phyloP scores from a whole-genome alignment of 75 land plant species.

The Ceratopteris richardii region DNA sequence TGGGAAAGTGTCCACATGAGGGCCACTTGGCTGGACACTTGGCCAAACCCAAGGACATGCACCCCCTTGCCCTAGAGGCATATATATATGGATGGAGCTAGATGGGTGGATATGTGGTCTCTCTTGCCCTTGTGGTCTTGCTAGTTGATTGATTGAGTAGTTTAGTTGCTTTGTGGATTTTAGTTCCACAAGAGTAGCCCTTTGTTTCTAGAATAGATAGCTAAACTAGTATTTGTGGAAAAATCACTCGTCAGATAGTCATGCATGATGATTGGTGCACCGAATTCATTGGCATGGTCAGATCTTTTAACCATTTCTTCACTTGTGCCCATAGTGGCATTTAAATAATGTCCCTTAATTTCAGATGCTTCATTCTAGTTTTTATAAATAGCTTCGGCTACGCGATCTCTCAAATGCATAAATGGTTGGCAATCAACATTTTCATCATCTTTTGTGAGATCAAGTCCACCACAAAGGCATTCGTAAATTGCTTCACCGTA shows the following conservation, averaged over 20 bases:
- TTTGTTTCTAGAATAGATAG: conserved; percentile 10
- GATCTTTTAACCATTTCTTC: conserved; percentile 22
- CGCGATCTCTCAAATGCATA: conserved; percentile 21
- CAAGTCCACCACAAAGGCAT: conserved; percentile 20
- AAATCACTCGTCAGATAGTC: conserved; percentile 7
- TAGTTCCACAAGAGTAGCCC: conserved; percentile 10
- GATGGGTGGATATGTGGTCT: no score
- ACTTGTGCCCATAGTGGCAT: conserved; percentile 19
- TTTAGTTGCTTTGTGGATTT: no score
- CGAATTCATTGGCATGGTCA: conserved; percentile 9
- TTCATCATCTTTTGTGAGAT: conserved; percentile 32
- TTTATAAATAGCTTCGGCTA: conserved; percentile 17
- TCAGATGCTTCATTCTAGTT: conserved; percentile 9
- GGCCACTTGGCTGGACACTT: no score
- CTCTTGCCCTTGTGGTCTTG: no score
- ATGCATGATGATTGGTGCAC: conserved; percentile 18
- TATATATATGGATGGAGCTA: no score
- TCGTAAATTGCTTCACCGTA: conserved; percentile 19
- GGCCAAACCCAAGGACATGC: no score
- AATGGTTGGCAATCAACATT: conserved; percentile 19
- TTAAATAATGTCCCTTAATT: conserved; percentile 30
- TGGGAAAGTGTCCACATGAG: no score
- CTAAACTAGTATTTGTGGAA: conserved; percentile 15
- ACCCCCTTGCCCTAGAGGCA: no score
- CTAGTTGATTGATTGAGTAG: no score